Base-by-base conservation (phyloP, 2,329 filamentous ascomycete species). In the Calonectria pseudoreteaudii region DNA sequence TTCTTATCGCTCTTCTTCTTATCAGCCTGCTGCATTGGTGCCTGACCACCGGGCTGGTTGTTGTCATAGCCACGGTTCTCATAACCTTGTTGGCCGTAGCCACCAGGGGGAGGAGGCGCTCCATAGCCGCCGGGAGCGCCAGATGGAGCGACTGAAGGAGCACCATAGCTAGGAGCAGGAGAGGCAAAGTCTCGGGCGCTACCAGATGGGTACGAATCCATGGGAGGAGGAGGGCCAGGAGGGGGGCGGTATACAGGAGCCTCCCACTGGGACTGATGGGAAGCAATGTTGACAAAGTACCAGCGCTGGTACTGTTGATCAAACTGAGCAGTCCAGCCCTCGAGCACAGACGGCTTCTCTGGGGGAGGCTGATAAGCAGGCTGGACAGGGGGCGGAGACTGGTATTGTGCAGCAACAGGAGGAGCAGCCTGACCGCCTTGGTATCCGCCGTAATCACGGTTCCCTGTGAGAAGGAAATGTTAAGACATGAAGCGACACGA, bases 241-340 rank as follows among this genome's bases (percentile, higher is more conserved):
- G 81, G 80, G 58, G 74, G 74, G 49, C 38, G 28, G 49, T 72
- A 71, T 9, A 38, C 52, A 3, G 92, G 91, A 20, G 88, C 86
- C 75, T 93, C 91, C 92, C 92, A 94, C 82, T 93, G 91, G 0
- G 90, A 89, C 71, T 88, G 88, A 26, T 91, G 90, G 18, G 90
- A 90, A 58, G 89, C 86, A 71, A 90, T 85, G 81, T 94, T 91
- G 70, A 91, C 86, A 80, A 92, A 94, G 85, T 90, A 94, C 86
- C 90, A 93, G 69, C 90, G 90, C 80, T 92, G 90, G 74, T 87
- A 85, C 72, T 86, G 87, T 71, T 90, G 88, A 77, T 94, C 92
- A 84, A 89, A 94, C 82, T 93, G 89, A 28, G 91, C 86, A 38
- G 86, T 84, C 92, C 92, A 94, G 76, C 92, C 92, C 65, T 86